Conservation (phyloP, 805 yeast genomes). For the Saccharomycopsis fermentans region DNA sequence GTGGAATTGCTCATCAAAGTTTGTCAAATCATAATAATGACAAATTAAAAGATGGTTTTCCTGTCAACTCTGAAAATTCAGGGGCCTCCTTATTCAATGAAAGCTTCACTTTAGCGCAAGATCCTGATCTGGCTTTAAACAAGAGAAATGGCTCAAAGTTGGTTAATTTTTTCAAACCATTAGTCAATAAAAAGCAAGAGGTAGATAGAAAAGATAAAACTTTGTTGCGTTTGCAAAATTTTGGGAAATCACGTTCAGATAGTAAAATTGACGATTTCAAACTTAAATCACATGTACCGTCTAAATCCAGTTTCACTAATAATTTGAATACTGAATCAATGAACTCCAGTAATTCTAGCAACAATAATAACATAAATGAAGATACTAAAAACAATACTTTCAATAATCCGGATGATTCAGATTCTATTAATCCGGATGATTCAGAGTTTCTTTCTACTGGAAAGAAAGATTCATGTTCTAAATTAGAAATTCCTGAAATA, state of each 20-base stretch:
- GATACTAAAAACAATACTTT: background rate
- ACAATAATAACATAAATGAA: background rate
- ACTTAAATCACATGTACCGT: background rate
- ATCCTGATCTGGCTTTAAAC: background rate
- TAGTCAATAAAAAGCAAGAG: constrained; percentile 1
- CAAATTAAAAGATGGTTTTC: background rate
- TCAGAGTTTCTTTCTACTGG: background rate
- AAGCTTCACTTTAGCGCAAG: background rate
- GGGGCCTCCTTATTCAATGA: background rate
- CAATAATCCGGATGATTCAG: background rate
- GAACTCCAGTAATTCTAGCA: background rate
- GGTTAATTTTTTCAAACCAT: constrained; percentile 10
- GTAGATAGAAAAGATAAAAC: background rate
- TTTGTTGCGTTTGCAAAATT: background rate
- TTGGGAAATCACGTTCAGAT: background rate
- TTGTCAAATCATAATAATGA: background rate
- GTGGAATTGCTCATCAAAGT: background rate
- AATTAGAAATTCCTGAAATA: background rate
- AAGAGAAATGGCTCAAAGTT: constrained; percentile 7
- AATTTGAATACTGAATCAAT: background rate
- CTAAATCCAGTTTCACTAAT: background rate
- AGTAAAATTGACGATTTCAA: background rate
- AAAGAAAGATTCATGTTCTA: background rate
- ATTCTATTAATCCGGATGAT: background rate
- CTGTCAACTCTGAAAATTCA: background rate